Percentiles rank a stretch among this genome's conserved stretches.
These are phyloP conservation scores for Penstemon newberryi DNA, from an alignment of 257 asterid species.

Conservation along the genomic window DNA sequence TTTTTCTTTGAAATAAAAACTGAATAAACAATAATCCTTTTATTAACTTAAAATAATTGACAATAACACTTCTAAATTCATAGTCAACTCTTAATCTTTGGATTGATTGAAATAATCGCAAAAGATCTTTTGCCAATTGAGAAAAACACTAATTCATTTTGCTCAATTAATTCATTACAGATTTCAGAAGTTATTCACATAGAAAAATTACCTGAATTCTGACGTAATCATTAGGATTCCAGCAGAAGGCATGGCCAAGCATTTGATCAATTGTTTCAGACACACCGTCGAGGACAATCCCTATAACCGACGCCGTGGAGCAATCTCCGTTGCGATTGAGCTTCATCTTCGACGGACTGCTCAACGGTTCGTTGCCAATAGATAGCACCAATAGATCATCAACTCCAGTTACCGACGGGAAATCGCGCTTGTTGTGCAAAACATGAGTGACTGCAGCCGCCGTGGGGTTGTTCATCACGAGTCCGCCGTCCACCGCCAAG, in stretches of 20 bases:
- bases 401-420: slow-evolving; percentile 77
- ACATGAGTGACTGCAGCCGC: slow-evolving; percentile 98
- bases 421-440: slow-evolving; percentile 85
- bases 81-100: too few species aligned
- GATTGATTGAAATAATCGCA: too few species aligned
- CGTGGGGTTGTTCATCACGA: slow-evolving; percentile 94
- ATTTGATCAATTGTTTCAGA: slow-evolving; percentile 90
- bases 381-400: slow-evolving; percentile 85
- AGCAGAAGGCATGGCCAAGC: slow-evolving; percentile 88
- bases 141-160: too few species aligned
- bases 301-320: slow-evolving; percentile 53
- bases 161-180: too few species aligned
- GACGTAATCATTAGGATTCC: slow-evolving; percentile 80
- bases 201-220: slow-evolving; percentile 70
- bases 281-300: slow-evolving; percentile 84
- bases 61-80: too few species aligned
- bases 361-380: slow-evolving; percentile 67
- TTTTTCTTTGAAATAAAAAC: too few species aligned
- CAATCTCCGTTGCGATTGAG: slow-evolving; percentile 56
- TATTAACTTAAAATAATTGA: too few species aligned
- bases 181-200: too few species aligned
- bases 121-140: too few species aligned
- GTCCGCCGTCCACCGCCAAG: slow-evolving; percentile 88
- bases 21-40: too few species aligned
- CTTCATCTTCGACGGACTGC: slow-evolving; percentile 42